Percentiles rank a stretch among this genome's conserved stretches.
These are phyloP conservation scores for Globisporangium orthogonon DNA, from an alignment of 352 stramenopile genomes.

Conservation along the genomic window DNA sequence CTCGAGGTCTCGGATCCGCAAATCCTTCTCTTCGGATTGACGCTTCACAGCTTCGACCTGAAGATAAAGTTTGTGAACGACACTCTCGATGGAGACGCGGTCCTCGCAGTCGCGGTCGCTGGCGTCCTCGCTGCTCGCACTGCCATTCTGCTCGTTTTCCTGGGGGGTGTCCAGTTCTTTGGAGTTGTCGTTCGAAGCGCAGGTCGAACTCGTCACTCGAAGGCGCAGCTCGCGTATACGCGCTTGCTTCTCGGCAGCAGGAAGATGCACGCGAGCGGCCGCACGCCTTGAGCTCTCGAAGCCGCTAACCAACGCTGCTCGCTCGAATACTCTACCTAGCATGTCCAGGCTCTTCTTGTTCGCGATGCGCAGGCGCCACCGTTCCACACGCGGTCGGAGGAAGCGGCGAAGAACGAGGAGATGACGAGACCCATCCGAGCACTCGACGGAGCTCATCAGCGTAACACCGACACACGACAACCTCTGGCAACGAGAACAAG, in stretches of 20 bases:
- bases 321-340: slow-evolving; percentile 16
- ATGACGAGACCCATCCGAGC: not conserved
- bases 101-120: slow-evolving; percentile 15
- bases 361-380: slow-evolving; percentile 8
- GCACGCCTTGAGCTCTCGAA: not conserved
- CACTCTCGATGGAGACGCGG: slow-evolving; percentile 22
- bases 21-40: slow-evolving; percentile 8
- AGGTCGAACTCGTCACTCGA: not conserved
- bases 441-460: not conserved
- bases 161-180: not conserved
- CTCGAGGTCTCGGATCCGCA: slow-evolving; percentile 21
- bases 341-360: slow-evolving; percentile 6
- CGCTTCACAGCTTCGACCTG: slow-evolving; percentile 14
- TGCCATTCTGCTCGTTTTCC: not conserved
- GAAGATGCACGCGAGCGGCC: not conserved
- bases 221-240: slow-evolving; percentile 5
- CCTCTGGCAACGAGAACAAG: no score
- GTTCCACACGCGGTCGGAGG: slow-evolving; percentile 1
- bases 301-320: not conserved
- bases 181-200: not conserved
- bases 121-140: slow-evolving; percentile 3
- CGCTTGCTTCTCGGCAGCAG: slow-evolving; percentile 1
- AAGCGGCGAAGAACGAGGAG: slow-evolving; percentile 13
- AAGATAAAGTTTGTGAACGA: slow-evolving; percentile 24
- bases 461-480: no score